These are phyloP conservation scores for Wickerhamomyces silvicola DNA, from an alignment of 805 yeast species.

Conservation along the genomic window DNA sequence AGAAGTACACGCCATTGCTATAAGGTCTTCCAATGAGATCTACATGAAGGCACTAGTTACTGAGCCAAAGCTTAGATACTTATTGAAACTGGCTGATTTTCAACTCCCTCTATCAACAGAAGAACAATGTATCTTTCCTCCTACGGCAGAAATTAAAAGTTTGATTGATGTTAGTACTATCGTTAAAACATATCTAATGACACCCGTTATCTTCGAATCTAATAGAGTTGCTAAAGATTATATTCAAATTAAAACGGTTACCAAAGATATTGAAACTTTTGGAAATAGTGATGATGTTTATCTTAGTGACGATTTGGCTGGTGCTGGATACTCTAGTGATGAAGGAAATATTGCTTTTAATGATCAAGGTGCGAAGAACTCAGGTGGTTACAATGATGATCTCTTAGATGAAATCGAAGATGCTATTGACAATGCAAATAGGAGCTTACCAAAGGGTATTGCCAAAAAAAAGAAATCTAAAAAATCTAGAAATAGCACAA, in stretches of 20 bases:
- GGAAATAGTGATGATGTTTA: conserved; percentile 31
- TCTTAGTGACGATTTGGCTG: conserved; percentile 24
- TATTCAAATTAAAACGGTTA: conserved; percentile 24
- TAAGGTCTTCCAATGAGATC: conserved; percentile 17
- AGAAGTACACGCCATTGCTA: conserved; percentile 9
- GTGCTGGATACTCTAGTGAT: conserved; percentile 23
- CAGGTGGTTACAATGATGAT: conserved; percentile 14
- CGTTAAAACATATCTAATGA: conserved; percentile 36
- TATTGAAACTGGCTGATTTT: conserved; percentile 42
- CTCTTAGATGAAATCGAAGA: conserved; percentile 14
- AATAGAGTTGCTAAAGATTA: conserved; percentile 30
- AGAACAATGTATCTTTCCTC: conserved; percentile 35
- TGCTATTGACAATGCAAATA: conserved; percentile 7
- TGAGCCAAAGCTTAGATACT: conserved; percentile 43
- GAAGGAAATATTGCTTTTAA: conserved; percentile 33
- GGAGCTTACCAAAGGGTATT: conserved; percentile 13
- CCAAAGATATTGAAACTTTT: conserved; percentile 33
- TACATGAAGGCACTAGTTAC: conserved; percentile 28
- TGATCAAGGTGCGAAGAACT: conserved; percentile 15
- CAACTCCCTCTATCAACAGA: conserved; percentile 33
- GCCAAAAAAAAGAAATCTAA: conserved; percentile 11
- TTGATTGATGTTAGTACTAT: conserved; percentile 30
- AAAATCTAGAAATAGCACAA: conserved; percentile 3
- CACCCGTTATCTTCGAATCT: conserved; percentile 29
- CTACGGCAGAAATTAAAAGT: conserved; percentile 22